Conservation (phyloP, 345 rosid species). For the Jatropha curcas region DNA sequence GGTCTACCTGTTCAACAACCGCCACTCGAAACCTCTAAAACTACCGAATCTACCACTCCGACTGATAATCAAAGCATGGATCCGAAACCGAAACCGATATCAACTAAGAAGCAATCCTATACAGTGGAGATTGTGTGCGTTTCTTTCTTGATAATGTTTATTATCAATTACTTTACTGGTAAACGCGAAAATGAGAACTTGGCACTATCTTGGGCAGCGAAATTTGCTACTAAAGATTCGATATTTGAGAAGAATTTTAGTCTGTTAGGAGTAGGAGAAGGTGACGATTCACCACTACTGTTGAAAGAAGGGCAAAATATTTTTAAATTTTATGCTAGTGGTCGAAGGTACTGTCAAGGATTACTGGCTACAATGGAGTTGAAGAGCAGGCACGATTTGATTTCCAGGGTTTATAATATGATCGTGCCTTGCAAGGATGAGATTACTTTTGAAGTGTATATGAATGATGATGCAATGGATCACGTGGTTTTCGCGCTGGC, state of each 20-base stretch:
- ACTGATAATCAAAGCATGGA: slow-evolving; percentile 20
- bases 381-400: slow-evolving; percentile 92
- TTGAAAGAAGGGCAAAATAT: slow-evolving; percentile 86
- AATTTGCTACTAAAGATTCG: slow-evolving; percentile 68
- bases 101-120: slow-evolving; percentile 43
- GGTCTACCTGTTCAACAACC: slow-evolving; percentile 57
- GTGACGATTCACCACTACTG: slow-evolving; percentile 80
- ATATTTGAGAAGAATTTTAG: slow-evolving; percentile 88
- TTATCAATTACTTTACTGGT: slow-evolving; percentile 78
- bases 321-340: slow-evolving; percentile 93
- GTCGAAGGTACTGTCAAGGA: slow-evolving; percentile 93
- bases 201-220: slow-evolving; percentile 85
- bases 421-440: slow-evolving; percentile 88
- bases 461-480: slow-evolving; percentile 95
- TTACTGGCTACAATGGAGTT: slow-evolving; percentile 90
- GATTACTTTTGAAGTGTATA: slow-evolving; percentile 84
- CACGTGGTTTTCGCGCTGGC: slow-evolving; percentile 77
- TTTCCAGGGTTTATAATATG: slow-evolving; percentile 67
- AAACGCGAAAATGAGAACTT: slow-evolving; percentile 84
- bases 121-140: slow-evolving; percentile 63
- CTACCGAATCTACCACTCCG: slow-evolving; percentile 33
- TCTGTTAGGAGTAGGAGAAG: slow-evolving; percentile 71
- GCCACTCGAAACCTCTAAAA: slow-evolving; percentile 22
- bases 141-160: slow-evolving; percentile 58
- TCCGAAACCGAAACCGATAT: slow-evolving; percentile 3